Conservation (phyloP, 129 eudicot genomes). For the Ambrosia trifida region DNA sequence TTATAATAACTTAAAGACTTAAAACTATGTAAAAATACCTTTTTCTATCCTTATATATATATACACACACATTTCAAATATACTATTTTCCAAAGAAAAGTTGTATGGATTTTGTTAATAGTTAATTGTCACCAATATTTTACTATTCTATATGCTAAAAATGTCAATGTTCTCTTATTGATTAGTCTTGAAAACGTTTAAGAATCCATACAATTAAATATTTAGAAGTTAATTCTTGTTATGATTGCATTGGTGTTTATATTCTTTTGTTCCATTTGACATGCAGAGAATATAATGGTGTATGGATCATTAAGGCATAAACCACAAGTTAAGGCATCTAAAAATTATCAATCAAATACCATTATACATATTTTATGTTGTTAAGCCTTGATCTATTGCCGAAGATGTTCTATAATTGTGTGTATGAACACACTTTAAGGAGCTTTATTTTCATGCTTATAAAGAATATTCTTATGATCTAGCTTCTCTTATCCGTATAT, state of each 20-base stretch:
- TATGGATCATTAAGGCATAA: slow-evolving; percentile 19
- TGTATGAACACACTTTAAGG: not conserved
- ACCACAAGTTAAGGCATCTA: slow-evolving; percentile 9
- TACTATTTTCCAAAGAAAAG: slow-evolving; percentile 9
- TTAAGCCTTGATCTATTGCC: slow-evolving; percentile 22
- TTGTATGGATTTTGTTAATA: not conserved
- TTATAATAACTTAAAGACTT: too few species aligned
- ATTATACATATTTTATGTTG: slow-evolving; percentile 25
- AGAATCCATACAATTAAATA: not conserved
- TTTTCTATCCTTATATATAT: too few species aligned
- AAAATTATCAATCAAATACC: not conserved
- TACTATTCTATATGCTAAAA: slow-evolving; percentile 1
- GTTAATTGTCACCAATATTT: slow-evolving; percentile 24
- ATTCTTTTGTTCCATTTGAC: slow-evolving; percentile 20
- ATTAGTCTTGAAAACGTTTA: slow-evolving; percentile 10
- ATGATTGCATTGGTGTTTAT: not conserved
- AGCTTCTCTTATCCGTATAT: slow-evolving; percentile 33
- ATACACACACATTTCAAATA: not conserved
- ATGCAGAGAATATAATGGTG: slow-evolving; percentile 25
- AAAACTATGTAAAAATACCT: too few species aligned
- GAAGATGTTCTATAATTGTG: not conserved
- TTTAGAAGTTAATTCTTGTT: not conserved
- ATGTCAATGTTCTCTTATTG: not conserved
- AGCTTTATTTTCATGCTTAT: not conserved
- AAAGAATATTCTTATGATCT: not conserved